phyloP scores from a whole-genome alignment of 495 filamentous ascomycete genomes.

The Diplogelasinospora grovesii region DNA sequence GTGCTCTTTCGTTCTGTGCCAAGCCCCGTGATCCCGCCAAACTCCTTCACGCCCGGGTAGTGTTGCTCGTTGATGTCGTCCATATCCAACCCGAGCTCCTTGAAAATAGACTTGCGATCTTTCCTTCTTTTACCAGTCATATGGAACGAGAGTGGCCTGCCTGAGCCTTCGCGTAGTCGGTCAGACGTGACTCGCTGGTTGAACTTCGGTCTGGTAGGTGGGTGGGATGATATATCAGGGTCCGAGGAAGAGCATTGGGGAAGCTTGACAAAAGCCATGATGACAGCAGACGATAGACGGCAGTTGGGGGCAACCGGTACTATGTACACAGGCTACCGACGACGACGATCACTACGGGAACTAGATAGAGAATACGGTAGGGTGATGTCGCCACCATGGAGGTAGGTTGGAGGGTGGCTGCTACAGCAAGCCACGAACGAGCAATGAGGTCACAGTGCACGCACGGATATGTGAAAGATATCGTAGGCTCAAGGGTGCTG shows the following conservation, averaged over 20 bases:
- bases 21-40: slow-evolving; percentile 19
- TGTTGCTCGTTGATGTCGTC: slow-evolving; percentile 18
- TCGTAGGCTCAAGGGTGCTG: too few species aligned
- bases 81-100: slow-evolving; percentile 38
- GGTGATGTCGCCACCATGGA: slow-evolving; percentile 10
- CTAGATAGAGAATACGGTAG: background rate
- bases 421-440: slow-evolving; percentile 4
- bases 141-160: slow-evolving; percentile 20
- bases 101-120: slow-evolving; percentile 38
- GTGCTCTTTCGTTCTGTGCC: too few species aligned
- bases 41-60: slow-evolving; percentile 16
- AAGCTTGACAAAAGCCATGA: slow-evolving; percentile 21
- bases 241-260: slow-evolving; percentile 14
- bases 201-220: slow-evolving; percentile 34
- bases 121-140: slow-evolving; percentile 32
- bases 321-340: slow-evolving; percentile 12
- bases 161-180: slow-evolving; percentile 37
- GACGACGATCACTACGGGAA: slow-evolving; percentile 1
- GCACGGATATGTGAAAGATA: too few species aligned
- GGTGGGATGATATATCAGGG: slow-evolving; percentile 13
- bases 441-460: slow-evolving; percentile 20
- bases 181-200: slow-evolving; percentile 39
- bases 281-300: slow-evolving; percentile 8
- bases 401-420: slow-evolving; percentile 3
- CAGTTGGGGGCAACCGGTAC: background rate